phyloP scores from a whole-genome alignment of 495 filamentous ascomycete genomes.

The Aspergillus ostianus region DNA sequence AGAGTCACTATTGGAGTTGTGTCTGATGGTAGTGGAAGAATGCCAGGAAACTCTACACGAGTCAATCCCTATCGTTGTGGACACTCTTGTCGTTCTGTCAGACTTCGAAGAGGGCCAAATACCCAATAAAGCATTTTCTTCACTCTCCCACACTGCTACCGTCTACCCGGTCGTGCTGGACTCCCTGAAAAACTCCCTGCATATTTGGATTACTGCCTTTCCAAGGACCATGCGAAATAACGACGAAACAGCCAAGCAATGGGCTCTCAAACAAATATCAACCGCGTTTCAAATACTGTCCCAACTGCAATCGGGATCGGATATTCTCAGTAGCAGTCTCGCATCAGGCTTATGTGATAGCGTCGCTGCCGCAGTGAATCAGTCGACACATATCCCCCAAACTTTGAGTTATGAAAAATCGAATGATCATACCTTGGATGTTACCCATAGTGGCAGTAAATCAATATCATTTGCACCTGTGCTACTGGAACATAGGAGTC shows the following conservation, averaged over 20 bases:
- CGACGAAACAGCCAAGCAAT: constrained; percentile 73
- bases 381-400: constrained; percentile 26
- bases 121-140: constrained; percentile 38
- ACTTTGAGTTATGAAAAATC: constrained; percentile 24
- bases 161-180: constrained; percentile 64
- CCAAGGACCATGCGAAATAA: constrained; percentile 80
- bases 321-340: constrained; percentile 66
- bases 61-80: constrained; percentile 67
- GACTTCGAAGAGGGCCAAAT: constrained; percentile 44
- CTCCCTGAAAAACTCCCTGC: constrained; percentile 66
- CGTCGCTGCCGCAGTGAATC: constrained; percentile 39
- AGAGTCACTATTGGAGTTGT: constrained; percentile 63
- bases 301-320: constrained; percentile 62
- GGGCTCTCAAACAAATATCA: constrained; percentile 69
- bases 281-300: constrained; percentile 68
- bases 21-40: constrained; percentile 68
- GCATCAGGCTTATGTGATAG: constrained; percentile 52
- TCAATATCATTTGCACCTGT: constrained; percentile 55
- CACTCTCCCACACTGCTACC: constrained; percentile 58
- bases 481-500: constrained; percentile 62
- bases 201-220: constrained; percentile 78
- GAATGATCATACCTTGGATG: constrained; percentile 23
- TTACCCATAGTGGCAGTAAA: constrained; percentile 22
- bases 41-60: constrained; percentile 73
- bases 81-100: constrained; percentile 77